Base-by-base conservation (phyloP, 2,329 filamentous ascomycete species). In the Alternaria incomplexa region DNA sequence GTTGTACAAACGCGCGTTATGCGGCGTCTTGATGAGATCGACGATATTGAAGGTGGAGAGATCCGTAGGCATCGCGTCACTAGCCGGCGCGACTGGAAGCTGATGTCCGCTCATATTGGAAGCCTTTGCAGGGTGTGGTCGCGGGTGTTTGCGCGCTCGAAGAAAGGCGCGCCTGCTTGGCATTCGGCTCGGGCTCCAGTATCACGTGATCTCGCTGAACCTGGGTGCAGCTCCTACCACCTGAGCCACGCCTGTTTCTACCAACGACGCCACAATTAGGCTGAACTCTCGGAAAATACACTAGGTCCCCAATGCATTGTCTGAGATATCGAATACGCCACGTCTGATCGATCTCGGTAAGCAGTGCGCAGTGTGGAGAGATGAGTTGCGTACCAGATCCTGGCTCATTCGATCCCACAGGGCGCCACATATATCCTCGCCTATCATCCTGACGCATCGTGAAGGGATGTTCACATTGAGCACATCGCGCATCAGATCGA, bases 1-100 rank as follows among this genome's bases (percentile, higher is more conserved):
- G 22, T 70, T 62, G 64, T 73, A 73, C 9, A 79, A 68, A 20
- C 66, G 71, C 15, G 63, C 65, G 63, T 77, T 77, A 56, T 79
- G 75, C 22, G 69, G 59, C 10, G 73, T 74, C 40, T 77, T 70
- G 40, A 79, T 62, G n/a, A 73, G 67, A 44, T 71, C 65, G 23
- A 67, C 56, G 5, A 74, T 67, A 20, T 74, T 67, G 59, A 75
- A 74, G 4, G 43, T 64, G 12, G 70, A 64, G 10, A 67, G 58
- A 11, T 72, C 73, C 11, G 61, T 54, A 26, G 66, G 61, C 52
- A 65, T 52, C 6, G 60, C 57, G 10, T 66, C 64, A 40, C 55
- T 56, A 32, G 62, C 51, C 17, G 30, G 36, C 12, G 45, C 17
- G 12, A 43, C 9, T n/a, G 26, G 13, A 2, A 43, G 23, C 47